Percentiles rank a stretch among this genome's conserved stretches.
Evolutionary conservation across 2,329 filamentous ascomycete species (phyloP).

Genomic region (Cadophora sp.): DNA sequence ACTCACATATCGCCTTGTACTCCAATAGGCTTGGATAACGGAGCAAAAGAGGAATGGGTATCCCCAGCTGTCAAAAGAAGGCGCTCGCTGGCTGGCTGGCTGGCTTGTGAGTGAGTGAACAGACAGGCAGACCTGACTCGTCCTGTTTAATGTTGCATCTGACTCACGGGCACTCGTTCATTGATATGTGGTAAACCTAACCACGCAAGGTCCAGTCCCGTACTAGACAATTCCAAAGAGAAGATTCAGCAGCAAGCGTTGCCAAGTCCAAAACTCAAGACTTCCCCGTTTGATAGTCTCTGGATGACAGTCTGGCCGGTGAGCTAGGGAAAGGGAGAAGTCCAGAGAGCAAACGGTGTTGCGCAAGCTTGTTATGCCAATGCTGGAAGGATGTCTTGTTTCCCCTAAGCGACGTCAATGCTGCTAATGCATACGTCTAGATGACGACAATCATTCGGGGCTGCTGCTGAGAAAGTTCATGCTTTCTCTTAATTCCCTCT

Average conservation of each 20-base stretch:
- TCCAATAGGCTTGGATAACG: not conserved
- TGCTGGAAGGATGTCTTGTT: slow-evolving; percentile 1
- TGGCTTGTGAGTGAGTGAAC: too few relatives aligned
- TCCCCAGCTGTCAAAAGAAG: not conserved
- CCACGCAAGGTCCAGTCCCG: not conserved
- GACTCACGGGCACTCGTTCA: not conserved
- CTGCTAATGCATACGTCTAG: not conserved
- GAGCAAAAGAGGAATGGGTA: not conserved
- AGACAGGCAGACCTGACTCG: not conserved
- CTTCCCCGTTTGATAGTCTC: slow-evolving; percentile 10
- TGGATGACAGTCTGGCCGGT: slow-evolving; percentile 1
- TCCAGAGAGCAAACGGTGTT: not conserved
- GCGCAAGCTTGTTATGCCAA: not conserved
- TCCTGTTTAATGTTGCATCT: not conserved
- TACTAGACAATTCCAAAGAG: not conserved
- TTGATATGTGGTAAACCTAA: not conserved
- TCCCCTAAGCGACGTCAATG: not conserved
- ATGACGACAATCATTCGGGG: not conserved
- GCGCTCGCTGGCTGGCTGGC: too few relatives aligned
- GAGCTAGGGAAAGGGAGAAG: not conserved
- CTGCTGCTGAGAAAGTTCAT: not conserved
- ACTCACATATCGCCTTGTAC: not conserved
- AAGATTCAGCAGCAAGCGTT: not conserved
- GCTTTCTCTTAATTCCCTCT: not conserved
- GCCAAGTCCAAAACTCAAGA: slow-evolving; percentile 5